Percentiles rank a stretch among this genome's conserved stretches.
These are phyloP conservation scores for Posidonia oceanica DNA, from an alignment of 116 monocot species.

Conservation along the genomic window DNA sequence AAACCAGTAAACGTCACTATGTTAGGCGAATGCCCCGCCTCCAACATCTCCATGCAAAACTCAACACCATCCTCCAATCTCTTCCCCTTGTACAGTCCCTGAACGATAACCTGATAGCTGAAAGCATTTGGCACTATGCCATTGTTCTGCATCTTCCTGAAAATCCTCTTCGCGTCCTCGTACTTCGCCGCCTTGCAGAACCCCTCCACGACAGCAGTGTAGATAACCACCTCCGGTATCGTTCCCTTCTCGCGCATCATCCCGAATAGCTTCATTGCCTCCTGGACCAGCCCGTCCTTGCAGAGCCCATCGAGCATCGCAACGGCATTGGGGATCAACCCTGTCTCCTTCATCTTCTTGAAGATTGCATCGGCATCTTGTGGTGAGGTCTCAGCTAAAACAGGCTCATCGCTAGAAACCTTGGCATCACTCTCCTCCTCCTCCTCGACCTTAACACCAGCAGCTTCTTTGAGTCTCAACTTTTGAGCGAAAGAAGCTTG, in stretches of 20 bases:
- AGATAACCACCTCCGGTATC: constrained; percentile 88
- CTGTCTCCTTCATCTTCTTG: constrained; percentile 92
- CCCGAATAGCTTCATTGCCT: constrained; percentile 94
- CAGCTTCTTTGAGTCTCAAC: constrained; percentile 11
- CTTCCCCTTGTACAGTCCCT: constrained; percentile 61
- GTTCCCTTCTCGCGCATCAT: constrained; percentile 95
- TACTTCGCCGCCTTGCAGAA: constrained; percentile 75
- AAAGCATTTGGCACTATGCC: constrained; percentile 78
- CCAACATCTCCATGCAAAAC: constrained; percentile 78
- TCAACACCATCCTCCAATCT: constrained; percentile 59
- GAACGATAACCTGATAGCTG: constrained; percentile 56
- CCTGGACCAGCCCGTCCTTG: constrained; percentile 82
- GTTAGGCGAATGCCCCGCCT: constrained; percentile 48
- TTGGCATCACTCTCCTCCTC: no score
- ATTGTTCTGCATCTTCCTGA: constrained; percentile 88
- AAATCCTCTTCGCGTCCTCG: constrained; percentile 78
- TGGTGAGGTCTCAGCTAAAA: constrained; percentile 14
- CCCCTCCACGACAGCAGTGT: constrained; percentile 90
- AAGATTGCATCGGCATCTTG: constrained; percentile 80
- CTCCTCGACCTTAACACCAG: not conserved
- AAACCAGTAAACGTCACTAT: constrained; percentile 43
- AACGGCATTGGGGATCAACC: constrained; percentile 85
- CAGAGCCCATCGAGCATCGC: constrained; percentile 96
- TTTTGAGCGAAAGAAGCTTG: no score
- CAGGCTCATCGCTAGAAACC: constrained; percentile 1